Percentiles rank a stretch among this genome's conserved stretches.
Evolutionary conservation across 257 asterid genomes (phyloP).

Genomic region (Fraxinus quadrangulata): DNA sequence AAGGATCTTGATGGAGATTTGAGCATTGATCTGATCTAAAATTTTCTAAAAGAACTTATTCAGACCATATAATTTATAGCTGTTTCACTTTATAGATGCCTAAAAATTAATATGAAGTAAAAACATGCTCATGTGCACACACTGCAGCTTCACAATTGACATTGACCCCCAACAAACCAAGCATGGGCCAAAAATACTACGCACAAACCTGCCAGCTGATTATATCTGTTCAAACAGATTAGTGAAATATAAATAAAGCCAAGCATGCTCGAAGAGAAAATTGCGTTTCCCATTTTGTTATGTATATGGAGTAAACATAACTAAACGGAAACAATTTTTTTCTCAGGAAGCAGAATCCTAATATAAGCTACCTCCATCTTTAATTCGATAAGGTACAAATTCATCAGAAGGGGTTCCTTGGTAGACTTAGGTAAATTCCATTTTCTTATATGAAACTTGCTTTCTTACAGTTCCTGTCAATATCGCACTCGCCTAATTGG

Average conservation of each 20-base stretch:
- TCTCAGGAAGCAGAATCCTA: background rate
- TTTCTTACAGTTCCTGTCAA: background rate
- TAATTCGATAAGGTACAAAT: background rate
- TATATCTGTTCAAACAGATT: background rate
- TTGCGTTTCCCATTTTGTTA: background rate
- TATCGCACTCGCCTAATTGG: background rate
- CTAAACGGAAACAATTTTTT: background rate
- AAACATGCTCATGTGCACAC: background rate
- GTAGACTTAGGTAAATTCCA: background rate
- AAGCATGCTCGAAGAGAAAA: background rate
- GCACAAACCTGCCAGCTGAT: background rate
- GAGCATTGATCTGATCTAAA: background rate
- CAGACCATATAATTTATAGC: background rate
- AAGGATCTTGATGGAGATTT: background rate
- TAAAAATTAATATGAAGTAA: background rate
- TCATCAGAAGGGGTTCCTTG: background rate
- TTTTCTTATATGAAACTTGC: background rate
- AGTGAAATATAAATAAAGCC: background rate
- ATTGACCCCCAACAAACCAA: background rate
- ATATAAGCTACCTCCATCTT: background rate
- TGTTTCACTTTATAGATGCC: background rate
- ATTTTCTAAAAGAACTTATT: background rate
- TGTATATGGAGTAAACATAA: background rate
- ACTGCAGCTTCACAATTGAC: background rate
- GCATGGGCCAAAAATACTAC: background rate